phyloP scores from a whole-genome alignment of 2,329 filamentous ascomycete species.

The Xylariaceae sp. region DNA sequence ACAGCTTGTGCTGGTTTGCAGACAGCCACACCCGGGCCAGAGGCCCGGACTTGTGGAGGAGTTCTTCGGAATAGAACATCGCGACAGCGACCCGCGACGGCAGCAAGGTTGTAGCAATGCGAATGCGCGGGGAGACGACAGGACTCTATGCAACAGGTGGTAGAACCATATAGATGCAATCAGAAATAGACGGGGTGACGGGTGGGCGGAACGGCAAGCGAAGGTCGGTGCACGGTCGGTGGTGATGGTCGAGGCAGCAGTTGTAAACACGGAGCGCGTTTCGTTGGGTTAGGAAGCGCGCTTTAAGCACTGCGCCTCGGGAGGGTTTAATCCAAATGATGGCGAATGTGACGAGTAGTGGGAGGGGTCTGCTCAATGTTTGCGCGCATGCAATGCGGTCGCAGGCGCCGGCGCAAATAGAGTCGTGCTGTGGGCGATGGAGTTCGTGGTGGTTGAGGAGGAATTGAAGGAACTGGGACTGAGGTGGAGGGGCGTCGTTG shows the following conservation, averaged over 20 bases:
- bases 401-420: conserved; percentile 5
- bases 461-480: conserved; percentile 6
- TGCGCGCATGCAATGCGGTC: conserved; percentile 1
- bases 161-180: conserved; percentile 18
- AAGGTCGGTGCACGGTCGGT: conserved; percentile 11
- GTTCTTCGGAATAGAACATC: conserved; percentile 98
- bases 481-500: conserved; percentile 13
- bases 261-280: conserved; percentile 28
- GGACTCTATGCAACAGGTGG: too few species aligned
- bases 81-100: conserved; percentile 31
- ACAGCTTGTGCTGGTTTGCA: conserved; percentile 96
- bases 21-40: conserved; percentile 97
- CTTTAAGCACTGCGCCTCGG: conserved; percentile 20
- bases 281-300: conserved; percentile 25
- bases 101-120: conserved; percentile 12
- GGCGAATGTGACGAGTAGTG: conserved; percentile 6
- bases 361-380: not conserved
- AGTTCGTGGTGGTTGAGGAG: conserved; percentile 3
- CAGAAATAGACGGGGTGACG: conserved; percentile 12
- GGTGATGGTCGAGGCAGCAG: conserved; percentile 7
- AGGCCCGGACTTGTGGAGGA: conserved; percentile 94
- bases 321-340: conserved; percentile 6
- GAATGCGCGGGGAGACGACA: conserved; percentile 6
- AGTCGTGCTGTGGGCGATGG: conserved; percentile 3
- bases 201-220: not conserved